Conservation (phyloP, 2,329 filamentous ascomycete species). For the Pseudogymnoascus sp. region DNA sequence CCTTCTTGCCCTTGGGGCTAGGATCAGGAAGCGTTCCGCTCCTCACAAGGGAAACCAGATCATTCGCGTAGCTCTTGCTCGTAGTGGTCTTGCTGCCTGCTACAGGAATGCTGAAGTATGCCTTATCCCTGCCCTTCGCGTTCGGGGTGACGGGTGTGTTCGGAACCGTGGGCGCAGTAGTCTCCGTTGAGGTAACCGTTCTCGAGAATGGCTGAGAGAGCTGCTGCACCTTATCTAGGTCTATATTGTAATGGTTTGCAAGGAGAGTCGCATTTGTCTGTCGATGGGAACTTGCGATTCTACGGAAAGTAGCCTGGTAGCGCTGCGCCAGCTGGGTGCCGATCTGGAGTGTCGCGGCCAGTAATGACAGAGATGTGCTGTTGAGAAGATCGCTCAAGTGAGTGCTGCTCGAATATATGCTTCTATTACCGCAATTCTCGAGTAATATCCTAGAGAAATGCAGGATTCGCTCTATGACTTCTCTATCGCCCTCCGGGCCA, state of each 20-base stretch:
- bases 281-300: conserved; percentile 56
- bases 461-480: conserved; percentile 73
- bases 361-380: conserved; percentile 72
- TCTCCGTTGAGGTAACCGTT: conserved; percentile 47
- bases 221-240: conserved; percentile 75
- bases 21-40: conserved; percentile 37
- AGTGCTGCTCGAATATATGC: conserved; percentile 88
- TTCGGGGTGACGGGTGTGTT: conserved; percentile 49
- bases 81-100: conserved; percentile 40
- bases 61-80: conserved; percentile 68
- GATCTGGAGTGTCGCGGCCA: conserved; percentile 73
- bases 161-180: conserved; percentile 43
- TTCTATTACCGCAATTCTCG: conserved; percentile 93
- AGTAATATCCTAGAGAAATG: conserved; percentile 81
- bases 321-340: conserved; percentile 82
- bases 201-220: conserved; percentile 78
- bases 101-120: conserved; percentile 34
- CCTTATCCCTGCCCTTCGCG: conserved; percentile 72
- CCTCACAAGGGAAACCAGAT: conserved; percentile 70
- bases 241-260: conserved; percentile 76
- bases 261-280: conserved; percentile 68
- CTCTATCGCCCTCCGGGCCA: conserved; percentile 67
- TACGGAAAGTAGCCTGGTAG: conserved; percentile 83
- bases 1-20: conserved; percentile 26
- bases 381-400: conserved; percentile 86